A percentile compares a stretch with the other conserved stretches of the same genome.
Evolutionary conservation across 371 early-diverging fungal genomes (phyloP).

Genomic region (Mucor velutinosus): DNA sequence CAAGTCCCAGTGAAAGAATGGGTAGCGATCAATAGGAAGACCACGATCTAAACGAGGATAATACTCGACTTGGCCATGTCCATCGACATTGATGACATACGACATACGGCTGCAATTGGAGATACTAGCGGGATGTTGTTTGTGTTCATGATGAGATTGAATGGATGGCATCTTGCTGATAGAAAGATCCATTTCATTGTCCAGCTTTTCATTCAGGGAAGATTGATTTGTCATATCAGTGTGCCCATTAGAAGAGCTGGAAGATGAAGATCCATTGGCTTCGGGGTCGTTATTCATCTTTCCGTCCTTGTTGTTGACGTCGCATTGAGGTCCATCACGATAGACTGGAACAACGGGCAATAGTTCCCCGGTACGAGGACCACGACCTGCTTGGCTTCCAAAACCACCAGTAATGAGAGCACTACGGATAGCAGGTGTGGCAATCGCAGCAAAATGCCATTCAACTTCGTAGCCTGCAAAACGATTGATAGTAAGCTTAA

Average conservation of each 20-base stretch:
- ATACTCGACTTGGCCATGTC: slow-evolving; percentile 11
- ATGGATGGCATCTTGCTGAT: slow-evolving; percentile 1
- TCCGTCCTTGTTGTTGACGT: slow-evolving; percentile 4
- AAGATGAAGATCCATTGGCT: background rate
- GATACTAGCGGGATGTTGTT: background rate
- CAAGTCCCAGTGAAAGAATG: slow-evolving; percentile 37
- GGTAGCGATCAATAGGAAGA: slow-evolving; percentile 23
- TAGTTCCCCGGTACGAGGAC: slow-evolving; percentile 20
- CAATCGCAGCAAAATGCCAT: slow-evolving; percentile 29
- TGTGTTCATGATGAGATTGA: background rate
- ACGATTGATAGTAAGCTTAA: slow-evolving; percentile 18
- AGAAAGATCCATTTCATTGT: slow-evolving; percentile 5
- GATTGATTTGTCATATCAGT: background rate
- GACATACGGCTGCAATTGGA: slow-evolving; percentile 7
- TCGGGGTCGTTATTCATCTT: background rate
- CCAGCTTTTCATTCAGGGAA: background rate
- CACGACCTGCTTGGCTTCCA: slow-evolving; percentile 21
- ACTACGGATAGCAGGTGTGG: slow-evolving; percentile 20
- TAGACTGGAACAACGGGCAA: slow-evolving; percentile 26
- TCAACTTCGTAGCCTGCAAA: slow-evolving; percentile 26
- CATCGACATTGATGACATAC: slow-evolving; percentile 13
- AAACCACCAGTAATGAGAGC: slow-evolving; percentile 25
- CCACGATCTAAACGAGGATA: slow-evolving; percentile 13
- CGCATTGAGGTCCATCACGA: slow-evolving; percentile 21
- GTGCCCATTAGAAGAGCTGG: background rate